Evolutionary conservation across 1,284 basidiomycete genomes (phyloP).

Genomic region (Sporisorium reilianum): DNA sequence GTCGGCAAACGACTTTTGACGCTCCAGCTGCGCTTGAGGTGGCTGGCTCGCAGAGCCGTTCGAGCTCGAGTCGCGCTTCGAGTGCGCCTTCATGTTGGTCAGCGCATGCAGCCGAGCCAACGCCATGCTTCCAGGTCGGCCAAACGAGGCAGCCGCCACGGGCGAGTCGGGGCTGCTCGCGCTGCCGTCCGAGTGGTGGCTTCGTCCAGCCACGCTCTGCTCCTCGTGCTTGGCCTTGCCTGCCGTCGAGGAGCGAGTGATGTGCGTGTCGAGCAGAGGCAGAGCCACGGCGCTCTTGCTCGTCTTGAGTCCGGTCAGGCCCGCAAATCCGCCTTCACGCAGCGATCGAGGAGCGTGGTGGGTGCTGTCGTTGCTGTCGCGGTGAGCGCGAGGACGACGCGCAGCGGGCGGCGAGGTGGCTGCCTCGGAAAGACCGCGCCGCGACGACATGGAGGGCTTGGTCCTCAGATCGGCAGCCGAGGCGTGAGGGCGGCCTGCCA

Average conservation of each 20-base stretch:
- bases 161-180: slow-evolving; percentile 44
- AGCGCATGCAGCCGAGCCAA: slow-evolving; percentile 47
- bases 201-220: slow-evolving; percentile 16
- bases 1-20: slow-evolving; percentile 26
- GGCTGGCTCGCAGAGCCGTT: slow-evolving; percentile 10
- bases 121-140: slow-evolving; percentile 46
- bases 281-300: slow-evolving; percentile 78
- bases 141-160: slow-evolving; percentile 22
- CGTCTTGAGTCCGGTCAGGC: slow-evolving; percentile 70
- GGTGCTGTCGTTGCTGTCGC: slow-evolving; percentile 41
- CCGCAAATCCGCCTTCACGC: slow-evolving; percentile 39
- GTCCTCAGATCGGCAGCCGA: slow-evolving; percentile 58
- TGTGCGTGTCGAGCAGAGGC: slow-evolving; percentile 71
- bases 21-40: slow-evolving; percentile 9
- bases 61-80: slow-evolving; percentile 39
- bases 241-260: slow-evolving; percentile 69
- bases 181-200: slow-evolving; percentile 39
- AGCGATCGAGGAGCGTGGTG: slow-evolving; percentile 24
- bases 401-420: slow-evolving; percentile 31
- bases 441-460: slow-evolving; percentile 24
- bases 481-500: slow-evolving; percentile 58
- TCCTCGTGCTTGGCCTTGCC: slow-evolving; percentile 45
- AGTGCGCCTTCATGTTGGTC: slow-evolving; percentile 42
- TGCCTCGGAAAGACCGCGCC: slow-evolving; percentile 15
- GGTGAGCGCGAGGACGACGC: slow-evolving; percentile 34